Base-by-base conservation (phyloP, 228 moss, liverwort and hornwort species). In the Sphagnum magellanicum region DNA sequence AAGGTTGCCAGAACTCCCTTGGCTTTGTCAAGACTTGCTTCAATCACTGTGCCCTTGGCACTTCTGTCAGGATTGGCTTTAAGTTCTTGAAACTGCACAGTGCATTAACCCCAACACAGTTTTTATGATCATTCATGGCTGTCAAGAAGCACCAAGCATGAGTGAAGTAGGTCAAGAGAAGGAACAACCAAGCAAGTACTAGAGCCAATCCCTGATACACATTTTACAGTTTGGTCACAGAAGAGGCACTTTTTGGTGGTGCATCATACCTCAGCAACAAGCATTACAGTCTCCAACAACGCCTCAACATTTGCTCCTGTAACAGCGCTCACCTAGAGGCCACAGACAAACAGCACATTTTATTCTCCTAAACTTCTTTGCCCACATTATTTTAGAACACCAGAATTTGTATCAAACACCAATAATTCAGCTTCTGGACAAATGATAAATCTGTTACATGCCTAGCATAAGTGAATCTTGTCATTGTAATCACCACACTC, bases 31-130 rank as follows among this genome's bases (percentile, higher is more conserved):
- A 97, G 80, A 69, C 90, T 84, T 65, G 97, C 93, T 69, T 93
- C 93, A 62, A 97, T 87, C 48, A 97, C 84, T 50, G 93, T 93
- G 55, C 97, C 93, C 84, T 79, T 91, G 0, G 93, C 93, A 69
- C 82, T 83, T 68, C 91, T 85, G 48, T 87, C 79, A 69, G 97
- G 97, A 70, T 93, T 97, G 55, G 93, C 97, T 81, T 85, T 90
- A 67, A 97, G 78, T 64, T 91, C 97, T 82, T 93, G 93, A 7
- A 97, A 74, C 97, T 97, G 90, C 81, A 79, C 12, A 15, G 32
- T 32, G 32, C 32, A 32, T 32, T 32, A 32, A 11, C 50, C 67
- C n/a, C 50, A 4, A 59, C 4, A 32, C 32, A 32, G 32, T 3
- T 48, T 48, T 10, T 49, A 48, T 47, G 32, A 32, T 32, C 32